Conservation (phyloP, 306 rosid species). For the Prunus kanzakura region DNA sequence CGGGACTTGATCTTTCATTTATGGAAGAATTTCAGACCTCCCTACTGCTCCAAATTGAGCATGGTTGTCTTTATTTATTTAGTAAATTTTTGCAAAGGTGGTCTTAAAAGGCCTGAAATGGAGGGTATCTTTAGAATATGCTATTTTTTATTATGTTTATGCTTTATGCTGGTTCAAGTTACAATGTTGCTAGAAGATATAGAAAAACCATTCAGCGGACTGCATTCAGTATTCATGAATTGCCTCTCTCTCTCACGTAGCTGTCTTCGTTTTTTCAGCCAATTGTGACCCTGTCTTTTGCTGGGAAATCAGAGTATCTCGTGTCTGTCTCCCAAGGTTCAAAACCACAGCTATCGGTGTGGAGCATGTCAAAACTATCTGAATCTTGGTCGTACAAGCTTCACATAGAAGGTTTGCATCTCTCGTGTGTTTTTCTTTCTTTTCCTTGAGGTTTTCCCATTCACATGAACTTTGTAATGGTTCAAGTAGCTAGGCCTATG, state of each 20-base stretch:
- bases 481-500: neutral
- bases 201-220: neutral
- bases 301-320: slow-evolving; percentile 76
- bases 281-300: slow-evolving; percentile 61
- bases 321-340: slow-evolving; percentile 68
- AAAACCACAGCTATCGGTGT: slow-evolving; percentile 65
- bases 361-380: slow-evolving; percentile 66
- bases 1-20: neutral
- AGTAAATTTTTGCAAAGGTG: neutral
- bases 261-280: slow-evolving; percentile 43
- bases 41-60: neutral
- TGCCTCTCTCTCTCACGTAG: neutral
- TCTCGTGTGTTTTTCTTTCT: neutral
- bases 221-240: neutral
- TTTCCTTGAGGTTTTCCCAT: neutral
- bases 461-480: neutral
- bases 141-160: neutral
- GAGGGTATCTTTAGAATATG: neutral
- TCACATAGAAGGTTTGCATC: slow-evolving; percentile 69
- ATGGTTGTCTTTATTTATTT: neutral
- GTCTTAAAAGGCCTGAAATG: neutral
- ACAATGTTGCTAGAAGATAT: neutral
- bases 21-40: neutral
- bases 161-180: neutral
- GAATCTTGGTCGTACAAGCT: slow-evolving; percentile 82